Conservation (phyloP, 176 grass and related monocot genomes). For the Phoenix dactylifera region DNA sequence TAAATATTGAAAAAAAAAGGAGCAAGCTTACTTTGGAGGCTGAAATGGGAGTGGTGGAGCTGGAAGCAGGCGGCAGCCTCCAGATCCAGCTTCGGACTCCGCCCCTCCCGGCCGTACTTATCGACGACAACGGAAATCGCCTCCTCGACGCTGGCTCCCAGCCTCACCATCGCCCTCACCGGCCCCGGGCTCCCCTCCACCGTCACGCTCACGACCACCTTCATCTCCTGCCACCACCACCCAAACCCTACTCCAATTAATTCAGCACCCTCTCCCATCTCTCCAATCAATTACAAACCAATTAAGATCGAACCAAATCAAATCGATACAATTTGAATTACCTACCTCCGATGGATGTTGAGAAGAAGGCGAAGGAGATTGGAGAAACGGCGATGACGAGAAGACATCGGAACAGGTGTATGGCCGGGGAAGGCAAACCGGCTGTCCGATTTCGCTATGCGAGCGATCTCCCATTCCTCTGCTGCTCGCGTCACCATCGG, state of each 20-base stretch:
- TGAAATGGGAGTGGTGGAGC: conserved; percentile 79
- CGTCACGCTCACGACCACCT: conserved; percentile 76
- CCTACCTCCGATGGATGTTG: conserved; percentile 7
- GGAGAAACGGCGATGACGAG: neutral
- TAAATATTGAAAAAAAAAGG: no score
- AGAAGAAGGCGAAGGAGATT: neutral
- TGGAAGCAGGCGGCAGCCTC: conserved; percentile 31
- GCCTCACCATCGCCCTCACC: conserved; percentile 59
- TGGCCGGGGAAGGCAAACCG: conserved; percentile 22
- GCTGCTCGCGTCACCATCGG: neutral
- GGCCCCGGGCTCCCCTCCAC: conserved; percentile 83
- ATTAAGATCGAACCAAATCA: neutral
- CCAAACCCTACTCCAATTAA: neutral
- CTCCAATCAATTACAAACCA: neutral
- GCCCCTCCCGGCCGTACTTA: conserved; percentile 59
- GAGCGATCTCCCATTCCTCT: neutral
- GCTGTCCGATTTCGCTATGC: neutral
- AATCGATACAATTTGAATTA: neutral
- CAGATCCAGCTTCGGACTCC: conserved; percentile 32
- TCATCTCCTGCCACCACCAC: conserved; percentile 28
- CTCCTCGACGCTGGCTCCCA: conserved; percentile 51
- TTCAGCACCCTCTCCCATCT: neutral
- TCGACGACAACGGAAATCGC: conserved; percentile 54
- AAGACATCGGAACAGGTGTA: conserved; percentile 41
- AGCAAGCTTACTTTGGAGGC: conserved; percentile 53